A percentile compares a stretch with the other conserved stretches of the same genome.
Conservation (phyloP, 345 rosid species). For the Citrus reticulata region DNA sequence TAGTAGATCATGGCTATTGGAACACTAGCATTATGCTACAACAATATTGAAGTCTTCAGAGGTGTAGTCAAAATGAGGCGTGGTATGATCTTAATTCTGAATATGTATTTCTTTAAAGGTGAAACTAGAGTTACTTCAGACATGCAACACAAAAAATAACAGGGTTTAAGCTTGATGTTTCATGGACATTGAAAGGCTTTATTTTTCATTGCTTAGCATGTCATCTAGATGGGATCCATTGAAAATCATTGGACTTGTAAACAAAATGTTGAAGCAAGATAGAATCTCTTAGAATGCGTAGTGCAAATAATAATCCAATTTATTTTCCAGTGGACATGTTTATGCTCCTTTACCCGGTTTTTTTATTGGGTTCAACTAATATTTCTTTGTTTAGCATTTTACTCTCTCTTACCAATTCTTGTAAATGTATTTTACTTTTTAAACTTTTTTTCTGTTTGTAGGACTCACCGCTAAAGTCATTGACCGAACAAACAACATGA, state of each 20-base stretch:
- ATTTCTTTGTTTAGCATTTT: background rate
- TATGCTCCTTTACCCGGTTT: background rate
- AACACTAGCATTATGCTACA: slow-evolving; percentile 86
- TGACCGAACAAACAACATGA: slow-evolving; percentile 73
- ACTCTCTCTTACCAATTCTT: background rate
- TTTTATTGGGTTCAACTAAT: background rate
- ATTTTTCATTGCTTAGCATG: background rate
- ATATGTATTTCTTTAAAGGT: background rate
- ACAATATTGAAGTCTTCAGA: slow-evolving; percentile 88
- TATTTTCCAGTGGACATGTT: background rate
- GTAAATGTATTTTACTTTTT: background rate
- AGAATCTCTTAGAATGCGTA: background rate
- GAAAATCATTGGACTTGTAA: background rate
- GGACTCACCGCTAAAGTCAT: slow-evolving; percentile 93
- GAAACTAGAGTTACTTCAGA: background rate
- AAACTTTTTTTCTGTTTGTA: slow-evolving; percentile 19
- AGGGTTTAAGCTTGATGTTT: background rate
- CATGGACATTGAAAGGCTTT: background rate
- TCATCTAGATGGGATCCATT: background rate
- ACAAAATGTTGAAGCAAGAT: background rate
- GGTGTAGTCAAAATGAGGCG: slow-evolving; percentile 97
- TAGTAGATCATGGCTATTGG: slow-evolving; percentile 94
- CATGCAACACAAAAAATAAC: background rate
- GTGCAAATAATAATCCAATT: background rate
- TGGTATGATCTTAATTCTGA: slow-evolving; percentile 47